These are phyloP conservation scores for Malassezia pachydermatis DNA, from an alignment of 1,284 basidiomycete species.

Conservation along the genomic window DNA sequence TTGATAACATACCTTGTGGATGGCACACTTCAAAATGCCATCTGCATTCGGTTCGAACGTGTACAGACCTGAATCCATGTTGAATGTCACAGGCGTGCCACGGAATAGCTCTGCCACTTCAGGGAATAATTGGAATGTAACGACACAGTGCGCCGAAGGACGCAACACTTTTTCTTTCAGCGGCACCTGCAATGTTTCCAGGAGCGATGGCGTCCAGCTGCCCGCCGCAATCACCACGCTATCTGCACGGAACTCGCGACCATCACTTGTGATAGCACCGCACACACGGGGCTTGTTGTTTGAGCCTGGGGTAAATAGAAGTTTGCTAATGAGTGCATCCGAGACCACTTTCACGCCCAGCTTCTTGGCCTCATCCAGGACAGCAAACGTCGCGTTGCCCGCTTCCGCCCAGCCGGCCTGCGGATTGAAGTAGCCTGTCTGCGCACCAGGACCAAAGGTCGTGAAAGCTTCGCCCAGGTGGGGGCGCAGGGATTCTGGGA, in stretches of 20 bases:
- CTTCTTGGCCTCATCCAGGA: constrained; percentile 56
- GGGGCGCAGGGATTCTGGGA: constrained; percentile 4
- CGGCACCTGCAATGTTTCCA: constrained; percentile 43
- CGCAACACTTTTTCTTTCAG: background rate
- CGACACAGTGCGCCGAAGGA: constrained; percentile 57
- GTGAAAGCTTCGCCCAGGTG: constrained; percentile 15
- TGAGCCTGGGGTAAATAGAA: constrained; percentile 38
- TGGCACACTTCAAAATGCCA: constrained; percentile 63
- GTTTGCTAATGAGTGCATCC: constrained; percentile 48
- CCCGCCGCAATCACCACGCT: constrained; percentile 62
- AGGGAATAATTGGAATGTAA: constrained; percentile 61
- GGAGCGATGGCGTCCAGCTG: constrained; percentile 71
- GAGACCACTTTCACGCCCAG: constrained; percentile 59
- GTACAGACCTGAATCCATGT: constrained; percentile 53
- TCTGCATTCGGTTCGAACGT: constrained; percentile 57
- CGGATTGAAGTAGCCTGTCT: constrained; percentile 60
- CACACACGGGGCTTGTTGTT: constrained; percentile 51
- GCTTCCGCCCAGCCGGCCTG: constrained; percentile 80
- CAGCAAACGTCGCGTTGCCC: constrained; percentile 57
- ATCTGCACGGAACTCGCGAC: constrained; percentile 54
- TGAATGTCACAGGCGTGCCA: constrained; percentile 61
- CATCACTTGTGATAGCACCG: constrained; percentile 61
- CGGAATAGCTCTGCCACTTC: constrained; percentile 61
- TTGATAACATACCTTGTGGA: constrained; percentile 54
- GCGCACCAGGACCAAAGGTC: constrained; percentile 16